A percentile compares a stretch with the other conserved stretches of the same genome.
These are phyloP conservation scores for Priceomyces haplophilus DNA, from an alignment of 805 yeast genomes.

Conservation along the genomic window DNA sequence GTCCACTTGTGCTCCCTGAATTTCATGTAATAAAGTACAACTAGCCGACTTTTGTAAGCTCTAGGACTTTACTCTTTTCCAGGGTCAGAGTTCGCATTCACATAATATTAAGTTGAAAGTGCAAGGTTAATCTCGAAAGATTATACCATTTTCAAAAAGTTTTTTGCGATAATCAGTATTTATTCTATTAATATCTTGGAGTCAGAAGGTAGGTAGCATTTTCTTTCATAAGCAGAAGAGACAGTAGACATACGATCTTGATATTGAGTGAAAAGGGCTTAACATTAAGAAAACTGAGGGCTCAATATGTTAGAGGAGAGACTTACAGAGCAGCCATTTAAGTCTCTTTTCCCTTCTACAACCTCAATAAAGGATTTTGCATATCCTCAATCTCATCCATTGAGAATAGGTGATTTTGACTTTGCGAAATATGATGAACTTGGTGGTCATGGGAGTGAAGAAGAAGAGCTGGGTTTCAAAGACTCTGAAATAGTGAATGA, in stretches of 20 bases:
- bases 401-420: slow-evolving; percentile 55
- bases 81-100: no score
- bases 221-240: neutral
- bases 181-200: neutral
- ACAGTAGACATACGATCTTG: neutral
- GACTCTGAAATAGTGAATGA: slow-evolving; percentile 7
- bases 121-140: no score
- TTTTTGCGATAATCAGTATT: neutral
- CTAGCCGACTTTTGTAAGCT: neutral
- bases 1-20: neutral
- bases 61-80: neutral
- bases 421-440: slow-evolving; percentile 3
- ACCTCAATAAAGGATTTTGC: slow-evolving; percentile 77
- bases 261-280: neutral
- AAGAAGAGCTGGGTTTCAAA: slow-evolving; percentile 9
- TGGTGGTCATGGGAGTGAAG: slow-evolving; percentile 8
- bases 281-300: neutral
- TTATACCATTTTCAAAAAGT: neutral
- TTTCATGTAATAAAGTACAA: neutral
- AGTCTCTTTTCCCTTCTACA: slow-evolving; percentile 15
- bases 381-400: slow-evolving; percentile 64
- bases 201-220: neutral
- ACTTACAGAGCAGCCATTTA: slow-evolving; percentile 2
- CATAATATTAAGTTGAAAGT: no score
- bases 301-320: slow-evolving; percentile 1